phyloP scores from a whole-genome alignment of 371 early-diverging fungal genomes.

The Rhizomucor miehei region DNA sequence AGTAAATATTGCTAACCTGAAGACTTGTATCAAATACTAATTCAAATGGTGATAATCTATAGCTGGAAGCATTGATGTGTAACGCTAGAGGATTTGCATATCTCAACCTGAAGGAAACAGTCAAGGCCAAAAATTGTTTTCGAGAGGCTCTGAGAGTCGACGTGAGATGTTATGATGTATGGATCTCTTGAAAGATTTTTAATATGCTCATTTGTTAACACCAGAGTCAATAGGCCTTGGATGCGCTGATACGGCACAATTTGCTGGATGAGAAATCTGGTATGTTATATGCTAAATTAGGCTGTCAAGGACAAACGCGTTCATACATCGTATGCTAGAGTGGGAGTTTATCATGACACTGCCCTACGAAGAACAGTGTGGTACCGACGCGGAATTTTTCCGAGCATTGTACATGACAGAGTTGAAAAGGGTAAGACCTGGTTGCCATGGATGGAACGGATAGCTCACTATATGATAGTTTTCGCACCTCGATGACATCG shows the following conservation, averaged over 20 bases:
- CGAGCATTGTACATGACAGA: slow-evolving; percentile 57
- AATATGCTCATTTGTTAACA: slow-evolving; percentile 2
- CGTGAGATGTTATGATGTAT: slow-evolving; percentile 66
- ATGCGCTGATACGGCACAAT: slow-evolving; percentile 54
- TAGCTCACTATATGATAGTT: slow-evolving; percentile 15
- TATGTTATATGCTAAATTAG: slow-evolving; percentile 12
- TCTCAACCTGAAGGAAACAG: slow-evolving; percentile 47
- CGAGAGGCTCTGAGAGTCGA: slow-evolving; percentile 65
- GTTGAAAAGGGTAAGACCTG: slow-evolving; percentile 49
- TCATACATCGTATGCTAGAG: slow-evolving; percentile 30
- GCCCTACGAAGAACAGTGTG: slow-evolving; percentile 55
- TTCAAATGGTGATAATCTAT: slow-evolving; percentile 6
- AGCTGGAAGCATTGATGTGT: slow-evolving; percentile 66
- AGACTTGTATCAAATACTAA: not conserved
- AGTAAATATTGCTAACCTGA: not conserved
- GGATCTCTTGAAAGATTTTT: not conserved
- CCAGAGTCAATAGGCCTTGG: slow-evolving; percentile 48
- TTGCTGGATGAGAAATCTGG: slow-evolving; percentile 65
- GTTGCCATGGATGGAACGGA: not conserved
- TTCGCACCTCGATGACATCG: slow-evolving; percentile 39
- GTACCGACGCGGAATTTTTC: slow-evolving; percentile 56
- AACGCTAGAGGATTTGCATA: slow-evolving; percentile 63
- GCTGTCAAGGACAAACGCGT: too few species aligned
- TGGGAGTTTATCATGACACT: slow-evolving; percentile 55
- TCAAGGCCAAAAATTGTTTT: slow-evolving; percentile 58